Base-by-base conservation (phyloP, 2,329 filamentous ascomycete genomes). In the Fusarium sp. region DNA sequence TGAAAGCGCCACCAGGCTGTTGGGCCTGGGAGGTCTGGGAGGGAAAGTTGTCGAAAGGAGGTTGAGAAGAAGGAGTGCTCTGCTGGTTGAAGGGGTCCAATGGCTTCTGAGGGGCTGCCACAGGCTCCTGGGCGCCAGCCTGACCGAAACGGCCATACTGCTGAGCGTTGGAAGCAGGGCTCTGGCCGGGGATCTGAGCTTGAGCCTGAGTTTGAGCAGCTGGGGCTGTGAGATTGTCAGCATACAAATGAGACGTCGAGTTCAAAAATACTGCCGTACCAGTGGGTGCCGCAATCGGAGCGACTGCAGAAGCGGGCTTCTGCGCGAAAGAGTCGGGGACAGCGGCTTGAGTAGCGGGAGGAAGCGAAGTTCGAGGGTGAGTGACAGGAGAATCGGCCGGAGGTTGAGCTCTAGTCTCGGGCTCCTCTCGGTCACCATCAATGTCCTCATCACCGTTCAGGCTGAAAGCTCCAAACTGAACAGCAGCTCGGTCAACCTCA, bases 381-480 rank as follows among this genome's bases (percentile, higher is more conserved):
- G 93, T 87, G 66, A 95, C 89, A 36, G 96, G 96, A 18, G 96
- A 98, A 78, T 97, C 95, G 72, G 95, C 93, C 28, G 95, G 95
- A 67, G 95, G 94, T 77, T 98, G 95, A 70, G 93, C 91, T 76
- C 95, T 91, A 58, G 96, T 98, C 85, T 98, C 95, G 40, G 95
- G 91, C 80, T 98, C 94, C 82, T 99, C 96, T 67, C 95, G 90
- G 76, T 98, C 94, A 69, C 95, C 94, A 77, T 98, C 96, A 68
- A 97, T 93, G 75, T 98, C 95, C 55, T 94, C 92, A 49, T 95
- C 88, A 54, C 91, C 94, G 77, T 93, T 95, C 75, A 99, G 81
- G 77, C 92, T 97, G 85, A 99, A 93, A 79, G 95, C 97, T 68
- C 96, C 96, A 79, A 99, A 99, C 78, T 98, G 95, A 49, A 99